Conservation (phyloP, 805 yeast genomes). For the Sugiyamaella americana region DNA sequence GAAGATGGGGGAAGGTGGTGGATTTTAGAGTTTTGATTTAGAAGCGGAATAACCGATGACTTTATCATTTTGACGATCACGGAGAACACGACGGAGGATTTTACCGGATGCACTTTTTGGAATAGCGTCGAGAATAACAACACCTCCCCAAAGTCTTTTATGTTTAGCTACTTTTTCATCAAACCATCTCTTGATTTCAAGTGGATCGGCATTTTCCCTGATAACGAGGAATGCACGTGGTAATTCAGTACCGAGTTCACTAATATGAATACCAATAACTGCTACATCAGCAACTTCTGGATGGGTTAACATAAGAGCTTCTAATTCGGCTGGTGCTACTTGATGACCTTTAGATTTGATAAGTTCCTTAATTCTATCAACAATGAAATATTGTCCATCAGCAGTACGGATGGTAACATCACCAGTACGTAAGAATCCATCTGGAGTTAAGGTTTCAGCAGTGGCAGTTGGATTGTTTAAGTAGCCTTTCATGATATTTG, state of each 20-base stretch:
- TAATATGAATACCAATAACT: slow-evolving; percentile 65
- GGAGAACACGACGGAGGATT: slow-evolving; percentile 83
- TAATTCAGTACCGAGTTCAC: slow-evolving; percentile 75
- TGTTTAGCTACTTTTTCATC: slow-evolving; percentile 33
- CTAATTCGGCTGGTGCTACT: slow-evolving; percentile 92
- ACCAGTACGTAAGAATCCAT: slow-evolving; percentile 57
- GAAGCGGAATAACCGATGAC: slow-evolving; percentile 10
- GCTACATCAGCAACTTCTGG: slow-evolving; percentile 80
- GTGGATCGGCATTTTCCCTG: slow-evolving; percentile 20
- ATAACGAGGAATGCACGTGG: slow-evolving; percentile 36
- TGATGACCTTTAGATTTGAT: slow-evolving; percentile 75
- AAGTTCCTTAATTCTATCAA: slow-evolving; percentile 62
- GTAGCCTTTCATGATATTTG: slow-evolving; percentile 48
- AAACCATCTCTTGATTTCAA: slow-evolving; percentile 30
- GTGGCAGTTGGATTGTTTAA: slow-evolving; percentile 47
- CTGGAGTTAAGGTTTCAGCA: slow-evolving; percentile 37
- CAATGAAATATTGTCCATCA: slow-evolving; percentile 39
- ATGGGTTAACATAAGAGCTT: slow-evolving; percentile 71
- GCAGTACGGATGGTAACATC: slow-evolving; percentile 42
- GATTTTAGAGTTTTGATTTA: slow-evolving; percentile 6
- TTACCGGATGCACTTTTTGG: slow-evolving; percentile 96
- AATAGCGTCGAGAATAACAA: slow-evolving; percentile 68
- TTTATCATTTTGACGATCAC: slow-evolving; percentile 41
- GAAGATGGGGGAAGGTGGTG: too few relatives aligned
- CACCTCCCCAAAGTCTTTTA: slow-evolving; percentile 39